phyloP scores from a whole-genome alignment of 1,139 yeast species.

The Scheffersomyces quercinus region DNA sequence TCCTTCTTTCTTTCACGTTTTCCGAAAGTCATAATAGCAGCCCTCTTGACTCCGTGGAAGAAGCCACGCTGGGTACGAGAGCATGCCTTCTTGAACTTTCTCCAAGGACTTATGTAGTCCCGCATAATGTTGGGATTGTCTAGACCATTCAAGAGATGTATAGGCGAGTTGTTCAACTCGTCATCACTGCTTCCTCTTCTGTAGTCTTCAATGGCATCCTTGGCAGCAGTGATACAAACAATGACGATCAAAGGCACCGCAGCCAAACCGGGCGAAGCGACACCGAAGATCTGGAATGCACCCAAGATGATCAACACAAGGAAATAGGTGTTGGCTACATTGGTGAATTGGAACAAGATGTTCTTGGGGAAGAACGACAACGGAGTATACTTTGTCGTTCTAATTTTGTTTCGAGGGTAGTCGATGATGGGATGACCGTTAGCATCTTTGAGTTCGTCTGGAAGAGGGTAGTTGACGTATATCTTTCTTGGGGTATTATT shows the following conservation, averaged over 20 bases:
- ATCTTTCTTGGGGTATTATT: slow-evolving; percentile 36
- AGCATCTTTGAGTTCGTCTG: slow-evolving; percentile 27
- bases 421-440: slow-evolving; percentile 55
- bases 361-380: slow-evolving; percentile 86
- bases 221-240: slow-evolving; percentile 82
- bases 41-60: slow-evolving; percentile 23
- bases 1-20: slow-evolving; percentile 28
- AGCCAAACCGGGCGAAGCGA: slow-evolving; percentile 81
- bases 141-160: slow-evolving; percentile 72
- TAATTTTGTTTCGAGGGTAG: slow-evolving; percentile 86
- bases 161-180: slow-evolving; percentile 84
- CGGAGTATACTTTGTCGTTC: slow-evolving; percentile 96
- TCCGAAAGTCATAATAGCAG: slow-evolving; percentile 29
- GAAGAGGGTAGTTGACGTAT: slow-evolving; percentile 39
- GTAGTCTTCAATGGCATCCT: slow-evolving; percentile 94
- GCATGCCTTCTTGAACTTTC: slow-evolving; percentile 56
- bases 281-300: slow-evolving; percentile 89
- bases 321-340: slow-evolving; percentile 89
- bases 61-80: slow-evolving; percentile 21
- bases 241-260: slow-evolving; percentile 95
- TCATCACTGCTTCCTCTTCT: slow-evolving; percentile 77
- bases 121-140: slow-evolving; percentile 77
- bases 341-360: slow-evolving; percentile 73
- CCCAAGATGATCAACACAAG: slow-evolving; percentile 79
- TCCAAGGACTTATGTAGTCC: slow-evolving; percentile 64